phyloP scores from a whole-genome alignment of 768 basidiomycete genomes.

The Suillus subaureus region DNA sequence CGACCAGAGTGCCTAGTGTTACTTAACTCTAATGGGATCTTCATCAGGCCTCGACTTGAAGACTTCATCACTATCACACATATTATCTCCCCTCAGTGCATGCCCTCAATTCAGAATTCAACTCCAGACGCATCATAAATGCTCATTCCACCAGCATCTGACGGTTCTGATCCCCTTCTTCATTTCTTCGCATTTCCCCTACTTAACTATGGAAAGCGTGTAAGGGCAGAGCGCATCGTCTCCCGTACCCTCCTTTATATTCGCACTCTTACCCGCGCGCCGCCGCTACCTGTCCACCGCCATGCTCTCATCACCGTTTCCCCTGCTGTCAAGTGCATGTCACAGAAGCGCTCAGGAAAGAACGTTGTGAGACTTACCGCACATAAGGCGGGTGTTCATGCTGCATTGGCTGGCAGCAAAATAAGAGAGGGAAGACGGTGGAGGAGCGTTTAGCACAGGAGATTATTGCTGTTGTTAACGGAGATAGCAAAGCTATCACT shows the following conservation, averaged over 20 bases:
- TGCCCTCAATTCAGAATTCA: neutral
- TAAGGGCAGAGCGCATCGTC: conserved; percentile 57
- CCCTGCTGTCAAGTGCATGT: conserved; percentile 67
- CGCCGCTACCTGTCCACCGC: conserved; percentile 80
- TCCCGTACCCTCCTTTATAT: conserved; percentile 70
- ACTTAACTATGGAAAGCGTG: conserved; percentile 65
- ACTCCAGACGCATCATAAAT: conserved; percentile 24
- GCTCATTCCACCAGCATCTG: conserved; percentile 70
- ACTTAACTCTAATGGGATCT: conserved; percentile 25
- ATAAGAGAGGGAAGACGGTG: conserved; percentile 55
- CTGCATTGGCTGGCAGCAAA: conserved; percentile 69
- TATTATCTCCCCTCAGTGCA: conserved; percentile 2
- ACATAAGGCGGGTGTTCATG: conserved; percentile 64
- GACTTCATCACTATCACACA: neutral
- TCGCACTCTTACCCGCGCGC: conserved; percentile 73
- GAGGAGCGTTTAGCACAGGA: conserved; percentile 80
- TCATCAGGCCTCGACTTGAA: conserved; percentile 20
- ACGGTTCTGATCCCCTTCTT: conserved; percentile 81
- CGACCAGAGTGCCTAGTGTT: conserved; percentile 23
- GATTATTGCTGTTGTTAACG: conserved; percentile 69
- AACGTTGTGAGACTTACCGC: conserved; percentile 66
- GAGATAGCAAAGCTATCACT: conserved; percentile 57
- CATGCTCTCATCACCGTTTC: conserved; percentile 68
- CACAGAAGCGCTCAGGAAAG: conserved; percentile 66
- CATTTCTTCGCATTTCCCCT: conserved; percentile 64